These are phyloP conservation scores for Anaeramoeba ignava DNA, from an alignment of 78 protist genomes.

Conservation along the genomic window DNA sequence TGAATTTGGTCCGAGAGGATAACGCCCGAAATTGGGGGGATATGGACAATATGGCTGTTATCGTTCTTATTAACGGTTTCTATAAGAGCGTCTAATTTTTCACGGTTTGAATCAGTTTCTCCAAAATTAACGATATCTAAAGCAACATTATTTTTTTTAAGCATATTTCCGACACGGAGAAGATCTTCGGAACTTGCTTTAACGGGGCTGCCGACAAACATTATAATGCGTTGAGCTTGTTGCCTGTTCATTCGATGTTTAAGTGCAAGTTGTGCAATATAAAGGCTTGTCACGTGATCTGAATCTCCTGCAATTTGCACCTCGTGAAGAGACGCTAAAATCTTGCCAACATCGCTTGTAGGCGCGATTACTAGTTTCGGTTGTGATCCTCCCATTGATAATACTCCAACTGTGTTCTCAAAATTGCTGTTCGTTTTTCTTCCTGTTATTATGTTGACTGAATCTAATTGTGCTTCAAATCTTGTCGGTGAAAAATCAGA, in stretches of 20 bases:
- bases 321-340: conserved; percentile 14
- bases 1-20: conserved; percentile 52
- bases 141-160: conserved; percentile 71
- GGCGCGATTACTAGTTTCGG: conserved; percentile 10
- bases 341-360: conserved; percentile 38
- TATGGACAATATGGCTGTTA: conserved; percentile 62
- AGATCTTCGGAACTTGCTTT: conserved; percentile 31
- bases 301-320: conserved; percentile 12
- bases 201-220: conserved; percentile 75
- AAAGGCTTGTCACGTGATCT: conserved; percentile 20
- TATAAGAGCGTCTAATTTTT: conserved; percentile 64
- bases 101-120: conserved; percentile 54
- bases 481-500: conserved; percentile 48
- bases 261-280: conserved; percentile 50
- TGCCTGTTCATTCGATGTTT: conserved; percentile 72
- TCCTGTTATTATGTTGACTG: conserved; percentile 30
- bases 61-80: conserved; percentile 67
- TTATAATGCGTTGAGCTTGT: conserved; percentile 72
- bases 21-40: conserved; percentile 75
- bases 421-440: conserved; percentile 36
- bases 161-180: conserved; percentile 58
- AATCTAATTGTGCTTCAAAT: conserved; percentile 36
- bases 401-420: conserved; percentile 37
- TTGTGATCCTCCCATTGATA: conserved; percentile 27
- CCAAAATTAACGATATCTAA: conserved; percentile 80